Conservation (phyloP, 2,329 filamentous ascomycete species). For the Aschersonia sp. region DNA sequence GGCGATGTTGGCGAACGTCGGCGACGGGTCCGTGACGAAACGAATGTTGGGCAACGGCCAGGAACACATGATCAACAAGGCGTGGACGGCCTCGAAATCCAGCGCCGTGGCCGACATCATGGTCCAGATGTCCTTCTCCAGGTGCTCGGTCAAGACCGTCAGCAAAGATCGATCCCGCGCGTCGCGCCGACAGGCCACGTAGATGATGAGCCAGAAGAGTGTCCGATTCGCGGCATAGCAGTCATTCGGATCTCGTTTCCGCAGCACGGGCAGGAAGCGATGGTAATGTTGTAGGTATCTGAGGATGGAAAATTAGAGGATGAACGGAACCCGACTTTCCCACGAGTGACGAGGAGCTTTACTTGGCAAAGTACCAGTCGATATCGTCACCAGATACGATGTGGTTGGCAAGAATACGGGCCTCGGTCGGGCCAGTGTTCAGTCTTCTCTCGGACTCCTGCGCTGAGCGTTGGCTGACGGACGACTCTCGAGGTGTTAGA, state of each 20-base stretch:
- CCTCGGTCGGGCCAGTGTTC: constrained; percentile 16
- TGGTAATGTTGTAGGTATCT: constrained; percentile 39
- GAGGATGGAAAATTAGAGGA: not conserved
- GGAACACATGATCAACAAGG: constrained; percentile 33
- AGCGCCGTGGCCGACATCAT: constrained; percentile 27
- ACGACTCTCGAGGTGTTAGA: constrained; percentile 13
- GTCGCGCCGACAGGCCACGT: constrained; percentile 34
- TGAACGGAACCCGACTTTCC: too few relatives aligned
- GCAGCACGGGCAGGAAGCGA: constrained; percentile 35
- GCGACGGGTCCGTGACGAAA: constrained; percentile 34
- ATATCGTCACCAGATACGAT: constrained; percentile 37
- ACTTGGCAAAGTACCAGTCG: constrained; percentile 41
- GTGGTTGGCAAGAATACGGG: constrained; percentile 30
- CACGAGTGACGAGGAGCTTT: not conserved
- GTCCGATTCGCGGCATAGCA: constrained; percentile 31
- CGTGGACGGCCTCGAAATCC: constrained; percentile 33
- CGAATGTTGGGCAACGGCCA: constrained; percentile 38
- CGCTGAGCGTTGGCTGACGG: constrained; percentile 3
- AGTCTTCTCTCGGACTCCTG: constrained; percentile 7
- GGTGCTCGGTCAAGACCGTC: constrained; percentile 28
- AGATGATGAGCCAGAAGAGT: constrained; percentile 41
- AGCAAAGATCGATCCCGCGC: constrained; percentile 26
- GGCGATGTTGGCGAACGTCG: constrained; percentile 29
- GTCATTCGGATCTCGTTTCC: constrained; percentile 32
- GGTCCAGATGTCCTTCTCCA: constrained; percentile 30